A percentile compares a stretch with the other conserved stretches of the same genome.
Conservation (phyloP, 495 filamentous ascomycete genomes). For the Penicillium lividum region DNA sequence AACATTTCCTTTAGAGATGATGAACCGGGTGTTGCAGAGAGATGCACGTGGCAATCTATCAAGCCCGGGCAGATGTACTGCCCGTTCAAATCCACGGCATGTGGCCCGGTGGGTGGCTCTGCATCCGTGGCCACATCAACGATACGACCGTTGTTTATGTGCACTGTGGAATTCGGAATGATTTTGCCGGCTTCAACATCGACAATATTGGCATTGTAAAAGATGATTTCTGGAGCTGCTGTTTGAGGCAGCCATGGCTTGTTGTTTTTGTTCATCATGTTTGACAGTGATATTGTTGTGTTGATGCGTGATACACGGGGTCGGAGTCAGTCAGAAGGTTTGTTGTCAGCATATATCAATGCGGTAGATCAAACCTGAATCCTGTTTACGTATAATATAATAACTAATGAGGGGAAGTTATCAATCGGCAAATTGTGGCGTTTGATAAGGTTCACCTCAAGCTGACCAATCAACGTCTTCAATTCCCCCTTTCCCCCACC, state of each 20-base stretch:
- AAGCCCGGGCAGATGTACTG: conserved; percentile 55
- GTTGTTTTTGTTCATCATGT: conserved; percentile 5
- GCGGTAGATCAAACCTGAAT: no score
- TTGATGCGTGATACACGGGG: no score
- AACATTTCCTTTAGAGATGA: conserved; percentile 21
- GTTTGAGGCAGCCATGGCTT: conserved; percentile 30
- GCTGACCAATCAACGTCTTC: no score
- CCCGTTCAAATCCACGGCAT: conserved; percentile 38
- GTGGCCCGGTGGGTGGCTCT: neutral
- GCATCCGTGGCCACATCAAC: neutral
- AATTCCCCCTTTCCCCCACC: neutral
- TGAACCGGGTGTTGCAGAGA: conserved; percentile 43
- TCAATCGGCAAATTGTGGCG: no score
- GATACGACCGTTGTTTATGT: conserved; percentile 21
- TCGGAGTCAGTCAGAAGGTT: no score
- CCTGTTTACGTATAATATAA: no score
- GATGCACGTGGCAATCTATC: conserved; percentile 58
- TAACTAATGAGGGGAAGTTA: no score
- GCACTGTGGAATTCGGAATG: conserved; percentile 11
- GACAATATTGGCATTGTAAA: conserved; percentile 28
- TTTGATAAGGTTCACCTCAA: no score
- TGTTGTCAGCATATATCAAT: no score
- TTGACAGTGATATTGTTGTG: neutral
- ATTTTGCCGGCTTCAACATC: conserved; percentile 21
- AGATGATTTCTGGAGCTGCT: conserved; percentile 15